Base-by-base conservation (phyloP, 495 filamentous ascomycete genomes). In the Echria macrotheca region DNA sequence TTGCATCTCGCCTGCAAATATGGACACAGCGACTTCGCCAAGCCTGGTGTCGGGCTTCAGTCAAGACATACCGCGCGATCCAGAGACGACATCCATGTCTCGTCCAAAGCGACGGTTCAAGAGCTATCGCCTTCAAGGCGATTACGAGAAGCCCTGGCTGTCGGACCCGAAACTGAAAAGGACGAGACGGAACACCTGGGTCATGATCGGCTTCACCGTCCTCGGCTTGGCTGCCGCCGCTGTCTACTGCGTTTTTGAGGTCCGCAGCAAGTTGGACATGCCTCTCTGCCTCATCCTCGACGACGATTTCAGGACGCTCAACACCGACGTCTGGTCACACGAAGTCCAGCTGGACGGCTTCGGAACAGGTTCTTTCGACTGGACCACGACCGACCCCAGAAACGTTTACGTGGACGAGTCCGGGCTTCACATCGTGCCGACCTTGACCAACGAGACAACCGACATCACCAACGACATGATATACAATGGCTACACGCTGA, bases 391-490 rank as follows among this genome's bases (percentile, higher is more conserved):
- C 9, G 71, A 73, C 42, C 44, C 59, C 0, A 53, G 54, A 46
- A 76, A 76, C 49, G 53, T 68, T 1, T 74, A 66, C 49, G 61
- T 60, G 6, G 67, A 71, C 41, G 58, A 31, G 0, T 52, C 64
- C 1, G 70, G 69, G 22, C 59, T 76, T 1, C 69, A 74, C 36
- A 76, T 76, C 36, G 64, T 73, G 7, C 72, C 71, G 2, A 74
- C 70, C 0, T 39, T 76, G 19, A 73, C 69, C 0, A 72, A 46
- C 29, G 67, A 68, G 33, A 56, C 62, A 0, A 67, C 61, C 0
- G 23, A 48, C 6, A 71, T 73, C 18, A 68, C 59, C 3, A 44
- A 39, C 4, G 65, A 58, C 10, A 60, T 72, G 49, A 28, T 68
- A 1, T 43, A 47, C 18, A 39, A 52, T 12, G 50, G 50, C 3